Evolutionary conservation across 495 filamentous ascomycete species (phyloP).

Genomic region (Neurospora sp.): DNA sequence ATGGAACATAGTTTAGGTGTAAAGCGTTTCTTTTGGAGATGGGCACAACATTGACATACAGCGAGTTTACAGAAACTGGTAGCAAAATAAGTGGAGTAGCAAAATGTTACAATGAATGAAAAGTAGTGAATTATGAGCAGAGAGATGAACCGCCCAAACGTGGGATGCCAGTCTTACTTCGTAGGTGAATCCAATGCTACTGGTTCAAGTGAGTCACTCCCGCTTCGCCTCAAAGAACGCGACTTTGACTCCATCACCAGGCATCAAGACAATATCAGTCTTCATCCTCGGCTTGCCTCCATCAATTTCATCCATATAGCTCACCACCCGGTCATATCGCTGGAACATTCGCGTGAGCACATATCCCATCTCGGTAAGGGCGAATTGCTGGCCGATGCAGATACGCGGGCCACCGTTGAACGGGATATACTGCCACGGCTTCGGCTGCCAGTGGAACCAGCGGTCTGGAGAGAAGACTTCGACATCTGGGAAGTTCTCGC

Average conservation of each 20-base stretch:
- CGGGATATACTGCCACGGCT: constrained; percentile 62
- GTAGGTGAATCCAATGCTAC: neutral
- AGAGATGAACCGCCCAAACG: neutral
- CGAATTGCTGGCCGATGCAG: constrained; percentile 77
- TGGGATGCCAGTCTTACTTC: neutral
- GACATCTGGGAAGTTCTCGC: constrained; percentile 40
- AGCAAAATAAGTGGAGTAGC: neutral
- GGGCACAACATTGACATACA: neutral
- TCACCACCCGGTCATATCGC: constrained; percentile 48
- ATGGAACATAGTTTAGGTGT: neutral
- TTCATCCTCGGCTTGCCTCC: constrained; percentile 43
- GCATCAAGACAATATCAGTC: constrained; percentile 58
- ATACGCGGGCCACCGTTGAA: constrained; percentile 81
- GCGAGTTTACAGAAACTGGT: neutral
- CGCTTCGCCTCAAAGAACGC: constrained; percentile 42
- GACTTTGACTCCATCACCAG: constrained; percentile 50
- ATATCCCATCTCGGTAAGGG: constrained; percentile 75
- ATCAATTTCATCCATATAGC: constrained; percentile 40
- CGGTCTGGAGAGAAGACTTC: constrained; percentile 60
- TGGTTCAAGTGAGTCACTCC: neutral
- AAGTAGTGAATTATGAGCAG: neutral
- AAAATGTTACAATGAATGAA: neutral
- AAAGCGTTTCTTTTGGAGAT: neutral
- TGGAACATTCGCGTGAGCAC: constrained; percentile 65
- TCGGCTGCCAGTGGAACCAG: constrained; percentile 61